These are phyloP conservation scores for Xylaria sp. DNA, from an alignment of 2,329 filamentous ascomycete genomes.

Conservation along the genomic window DNA sequence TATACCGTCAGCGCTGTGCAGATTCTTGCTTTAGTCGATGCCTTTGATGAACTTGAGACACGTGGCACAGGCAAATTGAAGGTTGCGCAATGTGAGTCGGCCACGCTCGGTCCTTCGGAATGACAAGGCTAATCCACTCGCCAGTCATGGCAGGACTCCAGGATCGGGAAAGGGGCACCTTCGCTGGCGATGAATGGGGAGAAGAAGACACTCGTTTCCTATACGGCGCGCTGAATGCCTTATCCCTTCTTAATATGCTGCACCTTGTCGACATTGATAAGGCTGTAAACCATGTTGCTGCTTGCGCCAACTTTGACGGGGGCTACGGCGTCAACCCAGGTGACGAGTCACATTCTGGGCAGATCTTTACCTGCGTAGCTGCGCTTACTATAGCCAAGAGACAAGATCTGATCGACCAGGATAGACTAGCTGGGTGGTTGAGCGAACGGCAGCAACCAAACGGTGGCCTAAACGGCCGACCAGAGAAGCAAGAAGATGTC, in stretches of 20 bases:
- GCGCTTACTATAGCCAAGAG: conserved; percentile 85
- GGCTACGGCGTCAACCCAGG: conserved; percentile 91
- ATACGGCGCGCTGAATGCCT: conserved; percentile 87
- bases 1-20: conserved; percentile 96
- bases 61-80: conserved; percentile 74
- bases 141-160: conserved; percentile 84
- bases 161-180: conserved; percentile 82
- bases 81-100: conserved; percentile 79
- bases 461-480: conserved; percentile 91
- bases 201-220: conserved; percentile 96
- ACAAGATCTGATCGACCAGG: conserved; percentile 82
- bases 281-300: conserved; percentile 80
- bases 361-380: conserved; percentile 93
- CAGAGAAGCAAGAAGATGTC: conserved; percentile 95
- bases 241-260: conserved; percentile 83
- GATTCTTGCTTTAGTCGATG: conserved; percentile 87
- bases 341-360: conserved; percentile 92
- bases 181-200: conserved; percentile 95
- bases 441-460: conserved; percentile 90
- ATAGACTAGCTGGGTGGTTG: conserved; percentile 87
- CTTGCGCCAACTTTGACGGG: conserved; percentile 93
- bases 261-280: conserved; percentile 80
- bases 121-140: conserved; percentile 36
- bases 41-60: conserved; percentile 81
- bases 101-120: conserved; percentile 29